These are phyloP conservation scores for Chlorella sp. DNA, from an alignment of 139 green algal genomes.

Conservation along the genomic window DNA sequence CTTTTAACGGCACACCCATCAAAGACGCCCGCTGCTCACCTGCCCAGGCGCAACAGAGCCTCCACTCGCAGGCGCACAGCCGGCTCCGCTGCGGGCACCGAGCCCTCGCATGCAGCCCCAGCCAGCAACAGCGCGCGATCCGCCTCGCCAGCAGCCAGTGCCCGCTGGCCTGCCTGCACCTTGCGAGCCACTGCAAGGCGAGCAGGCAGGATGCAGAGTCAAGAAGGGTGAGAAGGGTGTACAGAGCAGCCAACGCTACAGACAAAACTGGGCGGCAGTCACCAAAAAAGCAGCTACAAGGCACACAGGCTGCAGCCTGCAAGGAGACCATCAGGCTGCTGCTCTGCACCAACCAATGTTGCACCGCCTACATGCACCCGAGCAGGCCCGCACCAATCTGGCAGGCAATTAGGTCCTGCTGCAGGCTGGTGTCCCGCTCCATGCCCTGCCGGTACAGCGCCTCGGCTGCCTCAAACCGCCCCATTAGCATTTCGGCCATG, in stretches of 20 bases:
- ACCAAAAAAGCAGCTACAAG: too few species aligned
- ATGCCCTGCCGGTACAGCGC: background rate
- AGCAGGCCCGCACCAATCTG: constrained; percentile 3
- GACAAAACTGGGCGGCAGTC: too few species aligned
- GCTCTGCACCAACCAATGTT: too few species aligned
- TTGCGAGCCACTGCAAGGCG: background rate
- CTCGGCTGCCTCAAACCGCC: constrained; percentile 44
- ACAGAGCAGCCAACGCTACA: too few species aligned
- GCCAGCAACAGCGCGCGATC: constrained; percentile 1
- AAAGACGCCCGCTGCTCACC: too few species aligned
- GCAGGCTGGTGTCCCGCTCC: background rate
- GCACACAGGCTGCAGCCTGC: background rate
- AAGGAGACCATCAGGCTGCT: too few species aligned
- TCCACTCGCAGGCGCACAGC: constrained; percentile 33
- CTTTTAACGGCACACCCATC: too few species aligned
- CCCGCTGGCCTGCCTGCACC: background rate
- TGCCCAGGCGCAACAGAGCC: constrained; percentile 23
- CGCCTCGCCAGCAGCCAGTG: constrained; percentile 5
- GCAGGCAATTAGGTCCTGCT: constrained; percentile 12
- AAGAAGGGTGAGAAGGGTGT: too few species aligned
- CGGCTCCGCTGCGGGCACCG: constrained; percentile 25
- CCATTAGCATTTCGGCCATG: constrained; percentile 34
- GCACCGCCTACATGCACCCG: too few species aligned
- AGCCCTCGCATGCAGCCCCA: background rate
- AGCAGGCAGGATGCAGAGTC: too few species aligned